Conservation (phyloP, 257 asterid species). For the Scutellaria baicalensis region DNA sequence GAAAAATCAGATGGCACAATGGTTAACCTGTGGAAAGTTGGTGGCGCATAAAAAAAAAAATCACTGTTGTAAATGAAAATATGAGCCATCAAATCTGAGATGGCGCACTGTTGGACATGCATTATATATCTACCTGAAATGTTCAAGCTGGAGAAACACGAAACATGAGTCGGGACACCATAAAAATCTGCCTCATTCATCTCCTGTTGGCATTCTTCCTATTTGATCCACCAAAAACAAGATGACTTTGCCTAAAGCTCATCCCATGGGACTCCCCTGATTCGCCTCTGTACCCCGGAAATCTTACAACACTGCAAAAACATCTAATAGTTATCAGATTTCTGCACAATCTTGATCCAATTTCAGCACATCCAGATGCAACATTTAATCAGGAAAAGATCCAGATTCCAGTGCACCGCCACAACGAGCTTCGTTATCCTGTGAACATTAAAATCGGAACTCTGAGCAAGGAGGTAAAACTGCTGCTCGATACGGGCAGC, state of each 20-base stretch:
- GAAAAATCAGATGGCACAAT: too few relatives aligned
- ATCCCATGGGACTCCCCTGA: conserved; percentile 14
- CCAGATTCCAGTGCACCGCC: not conserved
- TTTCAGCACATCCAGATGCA: not conserved
- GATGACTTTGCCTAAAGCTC: conserved; percentile 1
- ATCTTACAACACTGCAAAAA: conserved; percentile 1
- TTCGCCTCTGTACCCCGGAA: conserved; percentile 16
- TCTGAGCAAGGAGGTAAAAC: not conserved
- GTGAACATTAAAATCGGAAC: conserved; percentile 8
- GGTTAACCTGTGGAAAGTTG: too few relatives aligned
- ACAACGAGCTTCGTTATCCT: not conserved
- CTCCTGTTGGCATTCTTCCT: not conserved
- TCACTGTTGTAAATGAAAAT: too few relatives aligned
- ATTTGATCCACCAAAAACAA: not conserved
- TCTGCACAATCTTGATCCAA: not conserved
- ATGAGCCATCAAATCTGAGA: too few relatives aligned
- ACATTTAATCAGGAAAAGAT: not conserved
- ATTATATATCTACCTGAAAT: not conserved
- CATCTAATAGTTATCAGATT: not conserved
- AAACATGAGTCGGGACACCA: not conserved
- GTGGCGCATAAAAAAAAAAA: too few relatives aligned
- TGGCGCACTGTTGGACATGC: not conserved
- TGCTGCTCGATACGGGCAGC: conserved; percentile 2
- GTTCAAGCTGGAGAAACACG: not conserved
- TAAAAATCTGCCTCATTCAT: not conserved